These are phyloP conservation scores for Penicillium sp. DNA, from an alignment of 2,329 filamentous ascomycete species.

Conservation along the genomic window DNA sequence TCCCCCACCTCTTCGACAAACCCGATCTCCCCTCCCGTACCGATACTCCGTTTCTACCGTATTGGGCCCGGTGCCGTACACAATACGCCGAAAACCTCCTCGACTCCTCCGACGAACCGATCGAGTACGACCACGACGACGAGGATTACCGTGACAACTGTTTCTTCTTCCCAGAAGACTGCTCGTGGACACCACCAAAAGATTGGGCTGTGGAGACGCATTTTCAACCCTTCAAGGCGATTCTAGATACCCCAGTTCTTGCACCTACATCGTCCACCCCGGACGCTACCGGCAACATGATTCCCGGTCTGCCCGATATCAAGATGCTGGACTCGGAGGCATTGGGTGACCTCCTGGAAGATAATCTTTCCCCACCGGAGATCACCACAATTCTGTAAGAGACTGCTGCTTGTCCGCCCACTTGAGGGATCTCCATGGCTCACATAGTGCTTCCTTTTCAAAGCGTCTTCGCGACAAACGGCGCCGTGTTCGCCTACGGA, in stretches of 20 bases:
- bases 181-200: conserved; percentile 42
- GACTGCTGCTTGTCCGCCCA: background rate
- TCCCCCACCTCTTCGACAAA: conserved; percentile 19
- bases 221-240: conserved; percentile 7
- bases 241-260: conserved; percentile 14
- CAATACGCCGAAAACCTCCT: conserved; percentile 47
- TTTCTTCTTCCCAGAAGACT: conserved; percentile 51
- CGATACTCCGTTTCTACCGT: conserved; percentile 37
- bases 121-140: conserved; percentile 50
- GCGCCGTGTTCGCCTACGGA: conserved; percentile 49
- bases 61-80: conserved; percentile 43
- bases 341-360: conserved; percentile 45
- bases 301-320: conserved; percentile 47
- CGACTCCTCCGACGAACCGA: conserved; percentile 44
- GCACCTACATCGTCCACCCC: conserved; percentile 19
- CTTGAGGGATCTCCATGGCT: background rate
- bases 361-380: conserved; percentile 49
- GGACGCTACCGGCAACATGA: conserved; percentile 39
- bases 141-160: conserved; percentile 47
- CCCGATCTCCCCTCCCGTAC: conserved; percentile 14
- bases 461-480: conserved; percentile 49
- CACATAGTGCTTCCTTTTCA: background rate
- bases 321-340: conserved; percentile 50
- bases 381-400: conserved; percentile 49
- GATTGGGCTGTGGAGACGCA: conserved; percentile 35